Evolutionary conservation across 1,139 yeast species (phyloP).

Genomic region (Geotrichum candidum): DNA sequence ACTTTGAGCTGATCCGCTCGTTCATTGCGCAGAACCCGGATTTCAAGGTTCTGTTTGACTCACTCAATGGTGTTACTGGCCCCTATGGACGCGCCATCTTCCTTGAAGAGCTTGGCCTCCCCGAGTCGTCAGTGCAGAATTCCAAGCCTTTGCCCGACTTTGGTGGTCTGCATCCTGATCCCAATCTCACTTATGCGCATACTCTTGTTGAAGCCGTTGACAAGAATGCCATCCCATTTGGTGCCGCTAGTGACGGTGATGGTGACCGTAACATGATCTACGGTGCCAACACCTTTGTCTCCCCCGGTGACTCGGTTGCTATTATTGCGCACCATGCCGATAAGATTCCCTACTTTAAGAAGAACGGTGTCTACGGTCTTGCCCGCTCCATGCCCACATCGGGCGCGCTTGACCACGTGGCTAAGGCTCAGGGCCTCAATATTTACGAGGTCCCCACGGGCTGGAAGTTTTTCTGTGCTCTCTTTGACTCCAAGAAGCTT

Average conservation of each 20-base stretch:
- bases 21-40: conserved; percentile 55
- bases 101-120: conserved; percentile 75
- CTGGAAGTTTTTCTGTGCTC: conserved; percentile 96
- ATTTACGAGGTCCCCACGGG: conserved; percentile 97
- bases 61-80: conserved; percentile 93
- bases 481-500: conserved; percentile 86
- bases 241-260: conserved; percentile 98
- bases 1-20: conserved; percentile 70
- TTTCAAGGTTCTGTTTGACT: conserved; percentile 79
- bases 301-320: conserved; percentile 98
- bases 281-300: conserved; percentile 91
- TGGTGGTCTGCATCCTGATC: conserved; percentile 98
- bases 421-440: conserved; percentile 64
- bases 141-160: conserved; percentile 77
- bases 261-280: conserved; percentile 99
- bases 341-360: conserved; percentile 81
- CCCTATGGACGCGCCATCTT: conserved; percentile 89
- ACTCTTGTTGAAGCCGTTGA: conserved; percentile 84
- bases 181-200: conserved; percentile 90
- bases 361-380: conserved; percentile 81
- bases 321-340: conserved; percentile 91
- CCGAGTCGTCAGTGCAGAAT: conserved; percentile 68
- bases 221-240: conserved; percentile 72
- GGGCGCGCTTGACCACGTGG: conserved; percentile 89
- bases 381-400: conserved; percentile 99